Conservation (phyloP, 257 asterid species). For the Nicotiana paniculata region DNA sequence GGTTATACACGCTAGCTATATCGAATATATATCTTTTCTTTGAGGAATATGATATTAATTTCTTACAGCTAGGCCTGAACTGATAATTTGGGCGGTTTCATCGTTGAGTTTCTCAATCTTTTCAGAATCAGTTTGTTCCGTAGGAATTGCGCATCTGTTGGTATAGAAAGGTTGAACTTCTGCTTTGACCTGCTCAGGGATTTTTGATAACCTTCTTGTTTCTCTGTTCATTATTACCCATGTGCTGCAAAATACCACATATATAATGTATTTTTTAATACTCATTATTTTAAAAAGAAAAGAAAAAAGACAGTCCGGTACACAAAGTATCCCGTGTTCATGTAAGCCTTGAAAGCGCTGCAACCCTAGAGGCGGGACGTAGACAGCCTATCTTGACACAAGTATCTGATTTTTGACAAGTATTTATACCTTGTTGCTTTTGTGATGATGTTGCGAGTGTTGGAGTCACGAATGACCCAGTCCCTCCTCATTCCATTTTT, state of each 20-base stretch:
- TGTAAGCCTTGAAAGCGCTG: too few relatives aligned
- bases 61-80: slow-evolving; percentile 69
- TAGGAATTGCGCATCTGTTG: slow-evolving; percentile 42
- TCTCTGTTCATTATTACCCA: slow-evolving; percentile 91
- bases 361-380: too few relatives aligned
- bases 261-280: background rate
- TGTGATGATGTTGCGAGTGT: slow-evolving; percentile 54
- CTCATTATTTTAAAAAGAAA: background rate
- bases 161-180: slow-evolving; percentile 68
- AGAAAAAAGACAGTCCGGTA: background rate
- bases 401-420: background rate
- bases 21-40: background rate
- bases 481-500: slow-evolving; percentile 89
- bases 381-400: too few relatives aligned
- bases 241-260: slow-evolving; percentile 35
- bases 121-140: slow-evolving; percentile 34
- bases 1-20: background rate
- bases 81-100: slow-evolving; percentile 46
- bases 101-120: slow-evolving; percentile 62
- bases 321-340: too few relatives aligned
- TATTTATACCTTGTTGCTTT: slow-evolving; percentile 62
- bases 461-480: slow-evolving; percentile 70
- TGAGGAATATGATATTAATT: background rate
- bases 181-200: slow-evolving; percentile 64
- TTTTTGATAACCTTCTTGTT: slow-evolving; percentile 74